Evolutionary conservation across 768 basidiomycete species (phyloP), one percentile per base, ranked within the genome.

Genomic region (Leccinellum albellum): DNA sequence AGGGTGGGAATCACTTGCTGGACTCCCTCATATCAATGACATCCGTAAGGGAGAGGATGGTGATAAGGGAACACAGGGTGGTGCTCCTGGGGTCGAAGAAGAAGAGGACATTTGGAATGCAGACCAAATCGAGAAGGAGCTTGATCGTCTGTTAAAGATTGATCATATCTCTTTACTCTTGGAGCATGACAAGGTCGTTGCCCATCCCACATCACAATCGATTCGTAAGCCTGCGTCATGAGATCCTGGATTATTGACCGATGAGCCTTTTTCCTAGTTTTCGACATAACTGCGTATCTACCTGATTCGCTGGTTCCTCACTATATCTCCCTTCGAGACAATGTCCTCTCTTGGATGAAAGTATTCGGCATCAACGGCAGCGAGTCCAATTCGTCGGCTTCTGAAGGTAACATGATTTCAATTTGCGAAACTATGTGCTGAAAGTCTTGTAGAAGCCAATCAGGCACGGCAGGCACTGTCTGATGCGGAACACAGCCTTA

Each of bases 1-100:
- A 48, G 95, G 94, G 14, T 98, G 91, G 87, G 91, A 94, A 68
- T 85, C 80, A 44, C 78, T 86, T 8, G 85, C 87, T 13, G 81
- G 81, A 1, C 72, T 89, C 20, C 86, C 86, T 2, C 88, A 88
- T 55, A 86, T 89, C 66, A 85, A 86, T 59, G 86, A 89, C 49
- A 79, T 82, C 8, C 80, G 77, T 26, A 84, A 85, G 64, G 80
- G 64, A 17, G 66, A 79, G 8, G 74, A 75, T 15, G 73, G 72
- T 50, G 70, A 58, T 21, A 73, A 74, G 13, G 74, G 73, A 23
- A 68, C 69, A 12, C 61, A 67, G 3, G 53, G 59, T 1, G 61
- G 66, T 4, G 46, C 51, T 2, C 46, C 51, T 4, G 59, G 60
- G 21, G 62, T 46, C 7, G 77, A 82, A n/a, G 79, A 84, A 40